Evolutionary conservation across 805 yeast genomes (phyloP), one percentile per base, ranked within the genome.

Genomic region (Sugiyamaella qingdaonensis): DNA sequence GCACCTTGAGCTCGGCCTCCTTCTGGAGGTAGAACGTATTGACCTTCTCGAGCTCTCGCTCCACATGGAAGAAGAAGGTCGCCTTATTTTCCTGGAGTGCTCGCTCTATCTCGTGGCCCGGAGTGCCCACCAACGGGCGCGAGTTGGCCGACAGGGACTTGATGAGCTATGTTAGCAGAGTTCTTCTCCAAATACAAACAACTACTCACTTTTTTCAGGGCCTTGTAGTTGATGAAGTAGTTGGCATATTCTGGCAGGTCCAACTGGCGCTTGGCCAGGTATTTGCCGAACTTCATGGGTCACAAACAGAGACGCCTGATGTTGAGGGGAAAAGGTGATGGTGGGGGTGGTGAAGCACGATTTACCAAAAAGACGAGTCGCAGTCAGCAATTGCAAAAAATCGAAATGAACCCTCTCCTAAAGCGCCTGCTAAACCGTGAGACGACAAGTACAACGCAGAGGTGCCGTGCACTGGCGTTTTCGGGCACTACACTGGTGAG

Each of bases 231-330:
- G 66, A 94, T 92, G 73, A 92, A 94, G 67, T 88, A 86, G 36
- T 92, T 90, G 48, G 95, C 83, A 68, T 94, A 94, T 69, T 94
- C 99, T 10, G 98, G 98, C 54, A 92, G 75, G 69, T 92, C 97
- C 61, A 94, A 76, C 71, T 90, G 97, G 67, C 97, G 82, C 42
- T 95, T 86, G 58, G 96, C 98, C 67, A 94, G 76, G 66, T 89
- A 88, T 71, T 94, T 94, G 49, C 99, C 99, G 70, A 90, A 94
- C 76, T 94, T 94, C 99, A 74, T 74, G 24, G 24, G 46, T 27
- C 46, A 31, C 21, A 14, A 16, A 10, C 10, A 18, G 4, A 36
- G 43, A 18, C 13, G 24, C 18, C 21, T 14, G 42, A 37, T 8
- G 18, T 18, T 13, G 41, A 10, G 18, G 4, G 9, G 5, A 36